Conservation (phyloP, 1,139 yeast genomes). For the Insectozyma bohioensis region DNA sequence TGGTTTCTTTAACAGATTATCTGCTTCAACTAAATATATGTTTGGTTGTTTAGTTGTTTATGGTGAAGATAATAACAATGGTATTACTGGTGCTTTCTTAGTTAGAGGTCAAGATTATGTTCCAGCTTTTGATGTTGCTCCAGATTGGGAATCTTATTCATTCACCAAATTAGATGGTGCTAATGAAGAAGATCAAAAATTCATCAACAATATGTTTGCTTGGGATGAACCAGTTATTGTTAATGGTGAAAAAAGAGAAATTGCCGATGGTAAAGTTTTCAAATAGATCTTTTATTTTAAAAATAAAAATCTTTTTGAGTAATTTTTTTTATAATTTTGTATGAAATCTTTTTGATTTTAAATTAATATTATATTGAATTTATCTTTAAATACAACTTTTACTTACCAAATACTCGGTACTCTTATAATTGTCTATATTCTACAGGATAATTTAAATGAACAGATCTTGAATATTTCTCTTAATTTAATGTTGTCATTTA, state of each 20-base stretch:
- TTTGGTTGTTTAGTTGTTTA: conserved; percentile 92
- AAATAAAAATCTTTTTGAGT: background rate
- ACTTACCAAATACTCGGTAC: too few relatives aligned
- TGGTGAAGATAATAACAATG: conserved; percentile 98
- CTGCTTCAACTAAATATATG: conserved; percentile 88
- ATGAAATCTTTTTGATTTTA: too few relatives aligned
- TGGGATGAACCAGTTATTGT: conserved; percentile 51
- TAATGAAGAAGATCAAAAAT: conserved; percentile 35
- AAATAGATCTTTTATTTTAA: conserved; percentile 24
- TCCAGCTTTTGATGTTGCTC: conserved; percentile 97
- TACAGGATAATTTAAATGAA: too few relatives aligned
- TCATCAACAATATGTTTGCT: conserved; percentile 49
- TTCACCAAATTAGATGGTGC: conserved; percentile 44
- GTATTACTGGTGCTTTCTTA: conserved; percentile 91
- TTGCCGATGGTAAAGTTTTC: conserved; percentile 52
- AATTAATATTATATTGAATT: background rate
- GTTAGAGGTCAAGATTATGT: conserved; percentile 88
- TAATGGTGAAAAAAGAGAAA: conserved; percentile 44
- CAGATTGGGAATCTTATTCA: conserved; percentile 84
- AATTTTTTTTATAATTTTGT: too few relatives aligned
- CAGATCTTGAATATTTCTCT: too few relatives aligned
- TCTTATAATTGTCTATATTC: too few relatives aligned
- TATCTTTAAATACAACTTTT: background rate
- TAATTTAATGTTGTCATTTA: too few relatives aligned
- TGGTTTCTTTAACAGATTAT: conserved; percentile 96